A percentile compares a stretch with the other conserved stretches of the same genome.
Conservation (phyloP, 495 filamentous ascomycete genomes). For the Penicillium chermesinum region DNA sequence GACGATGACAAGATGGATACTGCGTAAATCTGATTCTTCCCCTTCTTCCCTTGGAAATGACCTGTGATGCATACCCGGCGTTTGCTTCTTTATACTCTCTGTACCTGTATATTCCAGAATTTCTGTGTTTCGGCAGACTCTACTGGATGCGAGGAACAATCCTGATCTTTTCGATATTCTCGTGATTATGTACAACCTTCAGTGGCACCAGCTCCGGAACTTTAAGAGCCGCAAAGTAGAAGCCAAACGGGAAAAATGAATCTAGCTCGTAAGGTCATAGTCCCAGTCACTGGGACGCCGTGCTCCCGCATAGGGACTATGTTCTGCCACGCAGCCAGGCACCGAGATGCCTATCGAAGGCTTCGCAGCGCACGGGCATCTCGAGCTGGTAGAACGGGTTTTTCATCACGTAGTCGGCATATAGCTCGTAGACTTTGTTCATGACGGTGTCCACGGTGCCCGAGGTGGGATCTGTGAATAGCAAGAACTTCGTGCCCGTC, state of each 20-base stretch:
- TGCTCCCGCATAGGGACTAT: slow-evolving; percentile 9
- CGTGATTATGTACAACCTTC: slow-evolving; percentile 21
- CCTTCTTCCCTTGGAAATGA: slow-evolving; percentile 19
- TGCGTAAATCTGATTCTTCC: slow-evolving; percentile 24
- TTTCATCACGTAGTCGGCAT: slow-evolving; percentile 97
- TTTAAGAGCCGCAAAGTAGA: background rate
- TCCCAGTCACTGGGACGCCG: slow-evolving; percentile 6
- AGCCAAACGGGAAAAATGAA: slow-evolving; percentile 10
- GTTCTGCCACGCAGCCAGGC: slow-evolving; percentile 39
- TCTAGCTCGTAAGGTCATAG: slow-evolving; percentile 29
- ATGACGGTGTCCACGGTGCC: slow-evolving; percentile 79
- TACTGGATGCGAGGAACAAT: slow-evolving; percentile 4
- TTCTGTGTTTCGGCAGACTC: slow-evolving; percentile 19
- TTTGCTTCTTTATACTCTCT: slow-evolving; percentile 24
- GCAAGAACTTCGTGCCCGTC: slow-evolving; percentile 90
- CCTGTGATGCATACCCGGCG: slow-evolving; percentile 45
- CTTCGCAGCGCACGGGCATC: slow-evolving; percentile 94
- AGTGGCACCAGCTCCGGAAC: slow-evolving; percentile 1
- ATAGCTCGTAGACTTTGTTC: slow-evolving; percentile 84
- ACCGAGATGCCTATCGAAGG: slow-evolving; percentile 79
- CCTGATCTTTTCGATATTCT: slow-evolving; percentile 15
- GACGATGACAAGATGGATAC: slow-evolving; percentile 78
- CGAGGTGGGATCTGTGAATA: slow-evolving; percentile 91
- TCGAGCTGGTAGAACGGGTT: slow-evolving; percentile 97
- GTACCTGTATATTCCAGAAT: slow-evolving; percentile 20